These are phyloP conservation scores for Basidioascus undulatus DNA, from an alignment of 768 basidiomycete genomes.

Conservation along the genomic window DNA sequence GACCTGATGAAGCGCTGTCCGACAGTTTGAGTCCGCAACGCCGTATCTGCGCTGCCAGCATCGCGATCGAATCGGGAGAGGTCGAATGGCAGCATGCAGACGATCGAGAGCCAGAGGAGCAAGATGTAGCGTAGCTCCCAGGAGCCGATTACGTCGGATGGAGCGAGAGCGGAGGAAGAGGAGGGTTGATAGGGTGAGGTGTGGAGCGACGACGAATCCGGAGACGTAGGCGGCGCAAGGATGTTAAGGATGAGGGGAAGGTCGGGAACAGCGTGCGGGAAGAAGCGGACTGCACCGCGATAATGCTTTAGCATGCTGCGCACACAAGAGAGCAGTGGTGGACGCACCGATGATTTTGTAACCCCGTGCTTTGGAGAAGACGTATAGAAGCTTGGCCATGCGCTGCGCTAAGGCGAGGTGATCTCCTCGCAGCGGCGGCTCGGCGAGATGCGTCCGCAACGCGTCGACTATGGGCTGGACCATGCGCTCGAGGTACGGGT, in stretches of 20 bases:
- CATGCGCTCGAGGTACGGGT: constrained; percentile 62
- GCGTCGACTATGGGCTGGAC: constrained; percentile 45
- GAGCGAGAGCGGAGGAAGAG: constrained; percentile 13
- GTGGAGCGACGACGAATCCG: constrained; percentile 23
- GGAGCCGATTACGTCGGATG: too few species aligned
- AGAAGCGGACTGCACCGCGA: constrained; percentile 45
- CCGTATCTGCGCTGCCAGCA: too few species aligned
- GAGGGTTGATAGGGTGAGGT: constrained; percentile 16
- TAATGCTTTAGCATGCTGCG: constrained; percentile 4
- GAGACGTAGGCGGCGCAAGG: constrained; percentile 21
- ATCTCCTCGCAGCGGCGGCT: constrained; percentile 15
- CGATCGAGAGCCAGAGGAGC: constrained; percentile 78
- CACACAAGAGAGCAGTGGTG: constrained; percentile 4
- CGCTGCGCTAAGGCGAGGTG: constrained; percentile 25
- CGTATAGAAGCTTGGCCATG: constrained; percentile 42
- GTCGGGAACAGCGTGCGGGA: constrained; percentile 75
- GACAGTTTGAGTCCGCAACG: neutral
- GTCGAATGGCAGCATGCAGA: constrained; percentile 83
- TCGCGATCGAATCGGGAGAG: constrained; percentile 38
- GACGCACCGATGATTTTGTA: constrained; percentile 70
- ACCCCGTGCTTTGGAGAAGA: constrained; percentile 66
- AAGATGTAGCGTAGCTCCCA: constrained; percentile 70
- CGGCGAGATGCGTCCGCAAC: constrained; percentile 32
- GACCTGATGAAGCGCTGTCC: constrained; percentile 4
- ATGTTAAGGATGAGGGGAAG: constrained; percentile 48